Base-by-base conservation (phyloP, 75 land plant species). In the Azolla pinnata region DNA sequence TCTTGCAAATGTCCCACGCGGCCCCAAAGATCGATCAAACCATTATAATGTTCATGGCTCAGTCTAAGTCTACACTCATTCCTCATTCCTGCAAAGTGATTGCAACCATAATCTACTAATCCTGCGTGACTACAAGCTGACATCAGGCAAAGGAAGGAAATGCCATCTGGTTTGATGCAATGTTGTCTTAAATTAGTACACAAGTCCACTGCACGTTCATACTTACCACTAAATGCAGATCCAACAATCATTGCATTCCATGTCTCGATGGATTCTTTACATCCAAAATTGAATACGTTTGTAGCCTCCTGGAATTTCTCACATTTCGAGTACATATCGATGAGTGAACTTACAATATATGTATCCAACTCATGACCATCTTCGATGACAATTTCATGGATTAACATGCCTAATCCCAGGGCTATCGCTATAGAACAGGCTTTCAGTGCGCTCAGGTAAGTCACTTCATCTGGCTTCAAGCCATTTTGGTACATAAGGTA, bases 201-300 rank as follows among this genome's bases (percentile, higher is more conserved):
- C 25, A 76, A 52, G 7, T 65, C 50, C 12, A 76, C 9, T 10
- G 79, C 67, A 0, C 18, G 16, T 44, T 33, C 23, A 1, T 73
- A 75, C n/a, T 33, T 35, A 10, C 79, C 83, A 57, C 76, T 79
- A 40, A 71, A 54, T 16, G 62, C 73, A 57, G 72, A 76, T 38
- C 62, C 76, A 69, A 65, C 58, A 16, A 81, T 69, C 2, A 81
- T 48, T 9, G 67, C 28, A 49, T 68, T 76, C 83, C 83, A 81
- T 54, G 79, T 57, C 1, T 64, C 49, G 0, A 66, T 31, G 63
- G 69, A 74, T 52, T 42, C 69, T 12, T 1, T 18, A 30, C 18
- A 0, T 56, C 66, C 66, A 0, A 34, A 16, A 53, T 66, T 79
- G 50, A 81, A 81, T 0, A 59, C 27, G 38, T 38, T 33, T 24